Evolutionary conservation across 2,329 filamentous ascomycete genomes (phyloP).

Genomic region (Acrocalymma vagum): DNA sequence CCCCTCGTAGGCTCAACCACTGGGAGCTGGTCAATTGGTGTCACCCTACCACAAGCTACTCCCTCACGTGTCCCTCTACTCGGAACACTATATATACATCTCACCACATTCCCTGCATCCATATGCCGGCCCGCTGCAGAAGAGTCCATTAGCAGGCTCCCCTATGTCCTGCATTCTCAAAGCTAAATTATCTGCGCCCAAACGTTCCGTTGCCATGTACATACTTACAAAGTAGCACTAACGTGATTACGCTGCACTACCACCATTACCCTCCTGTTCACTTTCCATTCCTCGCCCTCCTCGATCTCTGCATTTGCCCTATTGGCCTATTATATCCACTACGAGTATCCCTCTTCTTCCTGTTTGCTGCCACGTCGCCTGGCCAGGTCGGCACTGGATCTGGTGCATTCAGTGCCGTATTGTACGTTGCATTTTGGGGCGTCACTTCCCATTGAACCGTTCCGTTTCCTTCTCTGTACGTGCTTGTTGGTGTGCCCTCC

Average conservation of each 20-base stretch:
- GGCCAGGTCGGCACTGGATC: slow-evolving; percentile 45
- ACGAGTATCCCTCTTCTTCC: slow-evolving; percentile 11
- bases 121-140: no score
- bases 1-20: no score
- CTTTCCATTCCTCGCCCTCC: slow-evolving; percentile 23
- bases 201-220: no score
- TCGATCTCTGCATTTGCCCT: slow-evolving; percentile 23
- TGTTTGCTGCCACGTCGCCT: slow-evolving; percentile 19
- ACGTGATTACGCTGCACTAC: background rate
- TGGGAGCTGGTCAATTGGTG: no score
- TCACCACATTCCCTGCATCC: no score
- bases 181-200: no score
- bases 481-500: slow-evolving; percentile 44
- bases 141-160: no score
- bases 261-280: slow-evolving; percentile 7
- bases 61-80: no score
- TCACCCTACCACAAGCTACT: no score
- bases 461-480: slow-evolving; percentile 53
- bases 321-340: slow-evolving; percentile 31
- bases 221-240: no score
- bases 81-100: no score
- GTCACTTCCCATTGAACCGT: slow-evolving; percentile 57
- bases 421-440: slow-evolving; percentile 57
- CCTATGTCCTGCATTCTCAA: no score
- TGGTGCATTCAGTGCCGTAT: slow-evolving; percentile 53